A percentile compares a stretch with the other conserved stretches of the same genome.
phyloP scores from a whole-genome alignment of 116 monocot species.

The Trichopus zeylanicus region DNA sequence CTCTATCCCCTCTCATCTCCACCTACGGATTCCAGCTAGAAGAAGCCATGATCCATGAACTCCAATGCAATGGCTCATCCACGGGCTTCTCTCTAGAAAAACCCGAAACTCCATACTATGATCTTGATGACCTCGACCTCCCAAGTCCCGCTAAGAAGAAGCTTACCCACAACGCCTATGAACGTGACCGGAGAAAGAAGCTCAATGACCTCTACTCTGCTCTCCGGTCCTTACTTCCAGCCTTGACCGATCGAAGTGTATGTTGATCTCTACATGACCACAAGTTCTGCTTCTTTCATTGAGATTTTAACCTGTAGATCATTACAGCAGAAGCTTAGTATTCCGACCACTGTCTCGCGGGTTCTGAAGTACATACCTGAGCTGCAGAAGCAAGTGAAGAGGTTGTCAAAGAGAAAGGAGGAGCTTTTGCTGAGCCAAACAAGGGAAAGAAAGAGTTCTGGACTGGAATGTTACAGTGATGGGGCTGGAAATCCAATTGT shows the following conservation, averaged over 20 bases:
- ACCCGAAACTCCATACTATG: background rate
- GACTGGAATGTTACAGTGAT: background rate
- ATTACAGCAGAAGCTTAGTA: slow-evolving; percentile 51
- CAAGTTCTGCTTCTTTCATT: background rate
- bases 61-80: background rate
- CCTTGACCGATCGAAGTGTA: slow-evolving; percentile 28
- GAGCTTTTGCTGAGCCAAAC: slow-evolving; percentile 13
- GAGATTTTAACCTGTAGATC: background rate
- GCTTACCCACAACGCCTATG: slow-evolving; percentile 42
- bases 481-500: slow-evolving; percentile 7
- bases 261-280: background rate
- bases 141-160: slow-evolving; percentile 10
- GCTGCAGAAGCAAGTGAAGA: slow-evolving; percentile 30
- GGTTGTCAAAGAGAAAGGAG: slow-evolving; percentile 30
- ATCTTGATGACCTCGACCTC: background rate
- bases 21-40: background rate
- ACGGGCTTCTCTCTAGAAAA: background rate
- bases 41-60: slow-evolving; percentile 1
- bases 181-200: slow-evolving; percentile 43
- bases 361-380: slow-evolving; percentile 64
- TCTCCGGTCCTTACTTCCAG: slow-evolving; percentile 34
- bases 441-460: background rate
- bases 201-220: slow-evolving; percentile 39
- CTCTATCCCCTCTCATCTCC: background rate
- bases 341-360: slow-evolving; percentile 31